Evolutionary conservation across 177 flowering plant genomes (phyloP).

Genomic region (Vitis hybrid): DNA sequence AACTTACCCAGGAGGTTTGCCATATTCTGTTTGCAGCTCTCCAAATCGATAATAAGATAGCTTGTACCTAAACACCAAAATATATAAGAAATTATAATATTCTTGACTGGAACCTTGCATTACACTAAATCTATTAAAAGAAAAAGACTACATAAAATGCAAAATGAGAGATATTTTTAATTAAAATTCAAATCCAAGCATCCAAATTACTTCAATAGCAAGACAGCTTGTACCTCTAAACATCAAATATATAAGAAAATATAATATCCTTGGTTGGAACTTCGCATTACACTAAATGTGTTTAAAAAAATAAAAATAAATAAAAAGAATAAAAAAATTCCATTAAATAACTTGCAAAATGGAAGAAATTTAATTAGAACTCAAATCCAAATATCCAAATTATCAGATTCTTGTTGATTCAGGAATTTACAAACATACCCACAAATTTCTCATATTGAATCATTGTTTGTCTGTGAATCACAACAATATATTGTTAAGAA

Average conservation of each 20-base stretch:
- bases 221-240: too few relatives aligned
- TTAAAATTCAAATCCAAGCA: too few relatives aligned
- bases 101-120: neutral
- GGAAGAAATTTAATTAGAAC: neutral
- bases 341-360: neutral
- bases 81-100: neutral
- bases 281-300: too few relatives aligned
- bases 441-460: neutral
- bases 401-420: neutral
- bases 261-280: too few relatives aligned
- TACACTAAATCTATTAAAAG: neutral
- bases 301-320: too few relatives aligned
- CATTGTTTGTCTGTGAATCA: neutral
- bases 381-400: neutral
- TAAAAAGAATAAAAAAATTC: too few relatives aligned
- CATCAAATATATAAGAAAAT: too few relatives aligned
- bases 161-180: too few relatives aligned
- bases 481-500: neutral
- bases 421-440: neutral
- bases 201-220: too few relatives aligned
- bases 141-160: too few relatives aligned
- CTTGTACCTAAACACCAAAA: conserved; percentile 71
- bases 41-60: conserved; percentile 94
- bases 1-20: conserved; percentile 90
- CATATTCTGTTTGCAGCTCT: conserved; percentile 88